Base-by-base conservation (phyloP, 2,329 filamentous ascomycete species). In the Aspergillus calidoustus region DNA sequence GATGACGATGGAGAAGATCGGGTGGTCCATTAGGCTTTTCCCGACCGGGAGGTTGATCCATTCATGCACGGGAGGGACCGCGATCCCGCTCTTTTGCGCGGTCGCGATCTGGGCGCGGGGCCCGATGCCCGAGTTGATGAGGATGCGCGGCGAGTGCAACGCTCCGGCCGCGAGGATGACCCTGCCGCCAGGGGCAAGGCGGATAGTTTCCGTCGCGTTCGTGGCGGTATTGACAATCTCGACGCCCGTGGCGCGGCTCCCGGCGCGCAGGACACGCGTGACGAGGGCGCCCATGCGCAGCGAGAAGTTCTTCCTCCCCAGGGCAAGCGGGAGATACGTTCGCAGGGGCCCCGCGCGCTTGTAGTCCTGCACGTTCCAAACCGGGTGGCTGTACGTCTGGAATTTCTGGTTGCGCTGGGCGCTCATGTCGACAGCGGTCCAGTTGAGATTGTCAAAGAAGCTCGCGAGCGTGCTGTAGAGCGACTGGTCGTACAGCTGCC, bases 81-180 rank as follows among this genome's bases (percentile, higher is more conserved):
- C 78, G 15, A 74, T 58, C 1, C 80, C 79, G 63, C 82, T 81
- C 41, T 62, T 71, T 61, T 79, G 79, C 62, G 68, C 72, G 28
- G 78, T 71, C 50, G 71, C 69, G 53, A 82, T 76, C 70, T 81
- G 78, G 52, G 78, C 76, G 55, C 74, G 74, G 17, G 87, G 87
- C 3, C 88, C 89, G 63, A 89, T 91, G 67, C 89, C 87, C 76
- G 86, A 89, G 69, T 87, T 83, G 75, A 90, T 80, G 1, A 91
- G 81, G 51, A 92, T 80, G 76, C 89, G 89, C 22, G 88, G 81
- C 1, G 87, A 87, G 28, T 88, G 88, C 65, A 91, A 90, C 1
- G 88, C 79, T 53, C 89, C 89, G 1, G 88, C 86, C 19, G 89
- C 85, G 31, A 91, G 77, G 67, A 92, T 84, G 47, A 91, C 88